These are phyloP conservation scores for Parasitella parasitica DNA, from an alignment of 371 early-diverging fungal species.

Conservation along the genomic window DNA sequence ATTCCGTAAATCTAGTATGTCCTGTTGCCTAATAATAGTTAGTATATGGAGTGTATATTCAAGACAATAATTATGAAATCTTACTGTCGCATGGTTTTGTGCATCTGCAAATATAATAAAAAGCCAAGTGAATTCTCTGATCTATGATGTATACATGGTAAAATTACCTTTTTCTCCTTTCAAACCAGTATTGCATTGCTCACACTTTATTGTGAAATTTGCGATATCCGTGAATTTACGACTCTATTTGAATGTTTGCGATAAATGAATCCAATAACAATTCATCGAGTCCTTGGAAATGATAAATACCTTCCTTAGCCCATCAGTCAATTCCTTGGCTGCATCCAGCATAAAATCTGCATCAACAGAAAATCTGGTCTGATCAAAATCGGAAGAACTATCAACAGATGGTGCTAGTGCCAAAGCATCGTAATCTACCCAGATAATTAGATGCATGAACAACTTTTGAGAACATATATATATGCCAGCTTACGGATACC, in stretches of 20 bases:
- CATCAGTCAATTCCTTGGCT: slow-evolving; percentile 41
- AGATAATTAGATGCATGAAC: not conserved
- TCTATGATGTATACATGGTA: no score
- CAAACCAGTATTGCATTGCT: slow-evolving; percentile 51
- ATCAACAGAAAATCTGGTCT: slow-evolving; percentile 45
- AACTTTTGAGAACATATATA: not conserved
- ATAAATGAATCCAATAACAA: no score
- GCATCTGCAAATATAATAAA: slow-evolving; percentile 20
- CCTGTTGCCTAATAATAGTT: slow-evolving; percentile 21
- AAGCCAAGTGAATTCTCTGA: not conserved
- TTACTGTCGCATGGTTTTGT: slow-evolving; percentile 30
- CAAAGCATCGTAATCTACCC: slow-evolving; percentile 59
- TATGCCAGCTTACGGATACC: slow-evolving; percentile 56
- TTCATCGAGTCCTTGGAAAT: not conserved
- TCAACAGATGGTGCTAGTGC: slow-evolving; percentile 49
- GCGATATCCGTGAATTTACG: slow-evolving; percentile 61
- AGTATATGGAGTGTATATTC: not conserved
- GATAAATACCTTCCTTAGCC: slow-evolving; percentile 41
- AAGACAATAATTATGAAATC: no score
- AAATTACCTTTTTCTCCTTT: slow-evolving; percentile 58
- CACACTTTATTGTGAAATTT: slow-evolving; percentile 57
- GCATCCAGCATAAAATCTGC: slow-evolving; percentile 38
- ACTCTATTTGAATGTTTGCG: slow-evolving; percentile 41
- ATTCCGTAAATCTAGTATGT: slow-evolving; percentile 33
- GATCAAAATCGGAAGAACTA: slow-evolving; percentile 54